A percentile compares a stretch with the other conserved stretches of the same genome.
These are phyloP conservation scores for Ascomycota sp. DNA, from an alignment of 2,329 filamentous ascomycete species.

Conservation along the genomic window DNA sequence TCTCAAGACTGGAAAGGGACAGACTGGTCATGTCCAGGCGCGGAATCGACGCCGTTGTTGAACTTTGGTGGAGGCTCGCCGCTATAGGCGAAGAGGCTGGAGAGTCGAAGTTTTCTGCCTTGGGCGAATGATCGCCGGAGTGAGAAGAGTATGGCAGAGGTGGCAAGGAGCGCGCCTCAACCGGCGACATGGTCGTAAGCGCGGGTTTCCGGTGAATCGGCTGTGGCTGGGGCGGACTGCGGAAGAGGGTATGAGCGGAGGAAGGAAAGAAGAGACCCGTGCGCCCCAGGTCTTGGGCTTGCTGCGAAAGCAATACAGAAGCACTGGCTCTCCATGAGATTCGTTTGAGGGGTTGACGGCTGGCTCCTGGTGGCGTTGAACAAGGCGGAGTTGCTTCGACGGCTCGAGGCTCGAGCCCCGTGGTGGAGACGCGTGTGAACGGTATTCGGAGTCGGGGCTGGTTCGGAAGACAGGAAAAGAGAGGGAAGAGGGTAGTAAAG, in stretches of 20 bases:
- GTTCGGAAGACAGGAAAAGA: slow-evolving; percentile 14
- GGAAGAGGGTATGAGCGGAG: slow-evolving; percentile 15
- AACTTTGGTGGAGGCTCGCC: neutral
- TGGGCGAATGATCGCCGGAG: neutral
- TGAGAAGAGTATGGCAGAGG: too few relatives aligned
- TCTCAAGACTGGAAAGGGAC: slow-evolving; percentile 4
- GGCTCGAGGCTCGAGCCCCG: too few relatives aligned
- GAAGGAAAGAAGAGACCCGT: slow-evolving; percentile 16
- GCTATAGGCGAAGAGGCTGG: neutral
- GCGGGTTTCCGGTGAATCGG: too few relatives aligned
- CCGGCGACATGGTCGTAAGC: too few relatives aligned
- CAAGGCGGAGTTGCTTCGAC: too few relatives aligned
- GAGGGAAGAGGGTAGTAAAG: slow-evolving; percentile 15
- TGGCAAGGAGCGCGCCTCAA: too few relatives aligned
- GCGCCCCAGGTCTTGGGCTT: slow-evolving; percentile 16
- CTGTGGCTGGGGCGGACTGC: neutral
- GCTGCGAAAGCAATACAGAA: slow-evolving; percentile 6
- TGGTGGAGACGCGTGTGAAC: slow-evolving; percentile 1
- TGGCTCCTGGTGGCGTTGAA: neutral
- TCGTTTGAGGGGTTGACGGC: neutral
- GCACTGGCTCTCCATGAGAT: slow-evolving; percentile 4
- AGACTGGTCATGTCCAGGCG: slow-evolving; percentile 5
- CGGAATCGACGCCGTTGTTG: neutral
- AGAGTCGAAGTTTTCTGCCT: neutral
- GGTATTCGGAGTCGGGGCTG: slow-evolving; percentile 9